Conservation (phyloP, 805 yeast species). For the Lachancea waltii region DNA sequence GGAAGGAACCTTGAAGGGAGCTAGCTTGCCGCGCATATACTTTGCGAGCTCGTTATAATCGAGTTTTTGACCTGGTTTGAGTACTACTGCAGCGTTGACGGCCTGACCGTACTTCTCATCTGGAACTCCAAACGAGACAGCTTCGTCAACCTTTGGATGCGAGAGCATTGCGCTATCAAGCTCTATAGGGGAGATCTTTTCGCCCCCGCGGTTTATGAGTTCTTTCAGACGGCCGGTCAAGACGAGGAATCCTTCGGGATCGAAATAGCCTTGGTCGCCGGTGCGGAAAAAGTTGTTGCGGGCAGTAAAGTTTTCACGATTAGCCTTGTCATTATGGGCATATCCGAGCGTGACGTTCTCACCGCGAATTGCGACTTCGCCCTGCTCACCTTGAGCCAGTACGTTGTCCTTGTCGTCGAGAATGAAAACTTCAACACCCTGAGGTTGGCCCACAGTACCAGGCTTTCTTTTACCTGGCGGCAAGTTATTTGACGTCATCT, state of each 20-base stretch:
- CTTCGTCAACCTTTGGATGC: slow-evolving; percentile 59
- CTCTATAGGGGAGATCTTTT: slow-evolving; percentile 69
- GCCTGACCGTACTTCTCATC: slow-evolving; percentile 66
- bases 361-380: slow-evolving; percentile 67
- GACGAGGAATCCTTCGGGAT: slow-evolving; percentile 50
- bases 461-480: slow-evolving; percentile 62
- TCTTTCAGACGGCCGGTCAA: slow-evolving; percentile 70
- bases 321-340: slow-evolving; percentile 65
- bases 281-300: slow-evolving; percentile 60
- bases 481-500: slow-evolving; percentile 64
- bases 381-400: slow-evolving; percentile 46
- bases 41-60: slow-evolving; percentile 40
- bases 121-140: slow-evolving; percentile 62
- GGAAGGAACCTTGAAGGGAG: slow-evolving; percentile 56
- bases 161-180: slow-evolving; percentile 55
- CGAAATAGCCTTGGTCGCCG: slow-evolving; percentile 68
- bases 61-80: slow-evolving; percentile 36
- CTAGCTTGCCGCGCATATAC: slow-evolving; percentile 41
- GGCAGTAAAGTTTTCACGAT: slow-evolving; percentile 54
- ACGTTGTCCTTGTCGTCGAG: slow-evolving; percentile 44
- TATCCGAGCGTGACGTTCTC: slow-evolving; percentile 66
- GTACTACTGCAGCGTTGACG: slow-evolving; percentile 64
- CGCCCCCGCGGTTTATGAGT: slow-evolving; percentile 72
- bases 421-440: slow-evolving; percentile 58
- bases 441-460: slow-evolving; percentile 70